Evolutionary conservation across 148 eudicot species (phyloP).

Genomic region (Rhododendron kiyosumense): DNA sequence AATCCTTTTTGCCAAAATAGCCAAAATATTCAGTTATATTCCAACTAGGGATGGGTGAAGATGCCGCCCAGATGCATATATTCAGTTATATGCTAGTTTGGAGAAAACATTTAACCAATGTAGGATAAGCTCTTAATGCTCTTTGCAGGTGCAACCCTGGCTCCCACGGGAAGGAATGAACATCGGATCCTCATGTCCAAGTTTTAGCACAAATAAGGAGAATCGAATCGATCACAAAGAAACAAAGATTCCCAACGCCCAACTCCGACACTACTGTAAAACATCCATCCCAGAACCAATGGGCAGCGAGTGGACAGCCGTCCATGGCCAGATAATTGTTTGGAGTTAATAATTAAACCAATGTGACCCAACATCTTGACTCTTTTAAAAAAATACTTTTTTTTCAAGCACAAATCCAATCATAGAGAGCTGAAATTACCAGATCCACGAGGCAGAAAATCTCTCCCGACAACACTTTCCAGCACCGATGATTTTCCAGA

Average conservation of each 20-base stretch:
- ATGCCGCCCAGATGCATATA: background rate
- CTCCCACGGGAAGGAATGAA: background rate
- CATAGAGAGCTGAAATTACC: slow-evolving; percentile 30
- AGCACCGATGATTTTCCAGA: slow-evolving; percentile 97
- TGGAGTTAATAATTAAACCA: background rate
- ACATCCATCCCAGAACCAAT: background rate
- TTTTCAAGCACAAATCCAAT: background rate
- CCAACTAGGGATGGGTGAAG: background rate
- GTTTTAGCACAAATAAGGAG: background rate
- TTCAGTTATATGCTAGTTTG: background rate
- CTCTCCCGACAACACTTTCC: slow-evolving; percentile 94
- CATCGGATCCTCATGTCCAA: background rate
- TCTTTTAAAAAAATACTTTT: background rate
- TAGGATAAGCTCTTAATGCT: background rate
- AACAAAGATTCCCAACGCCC: background rate
- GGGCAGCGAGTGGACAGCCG: background rate
- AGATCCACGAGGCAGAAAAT: slow-evolving; percentile 99
- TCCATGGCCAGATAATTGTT: background rate
- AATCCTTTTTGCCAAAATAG: background rate
- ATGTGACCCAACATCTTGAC: background rate
- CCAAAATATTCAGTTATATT: background rate
- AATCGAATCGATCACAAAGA: background rate
- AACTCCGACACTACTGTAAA: background rate
- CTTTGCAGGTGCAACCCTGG: background rate
- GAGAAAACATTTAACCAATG: background rate